Evolutionary conservation across 352 stramenopile species (phyloP).

Genomic region (Phytophthora brassicae): DNA sequence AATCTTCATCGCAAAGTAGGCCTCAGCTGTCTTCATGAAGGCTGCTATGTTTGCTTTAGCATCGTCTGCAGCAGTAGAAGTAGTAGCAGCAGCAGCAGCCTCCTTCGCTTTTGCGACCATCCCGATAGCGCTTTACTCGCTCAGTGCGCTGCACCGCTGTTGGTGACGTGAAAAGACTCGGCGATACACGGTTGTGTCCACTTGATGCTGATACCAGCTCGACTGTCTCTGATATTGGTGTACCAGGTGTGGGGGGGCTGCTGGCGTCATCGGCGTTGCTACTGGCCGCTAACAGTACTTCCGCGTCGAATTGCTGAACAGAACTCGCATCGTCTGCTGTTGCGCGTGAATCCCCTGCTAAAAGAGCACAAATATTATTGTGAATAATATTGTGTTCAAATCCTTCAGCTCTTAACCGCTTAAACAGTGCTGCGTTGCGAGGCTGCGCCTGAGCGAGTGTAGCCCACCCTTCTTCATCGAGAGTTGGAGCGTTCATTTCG

Average conservation of each 20-base stretch:
- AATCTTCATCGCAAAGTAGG: conserved; percentile 6
- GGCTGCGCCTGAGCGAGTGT: neutral
- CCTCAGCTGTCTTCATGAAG: conserved; percentile 14
- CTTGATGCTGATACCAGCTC: too few relatives aligned
- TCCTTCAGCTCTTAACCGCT: neutral
- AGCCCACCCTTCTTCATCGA: conserved; percentile 9
- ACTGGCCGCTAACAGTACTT: neutral
- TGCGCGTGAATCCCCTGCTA: neutral
- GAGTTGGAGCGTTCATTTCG: neutral
- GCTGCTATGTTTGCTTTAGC: neutral
- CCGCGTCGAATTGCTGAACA: neutral
- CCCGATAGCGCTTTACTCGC: neutral
- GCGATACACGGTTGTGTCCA: too few relatives aligned
- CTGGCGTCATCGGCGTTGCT: neutral
- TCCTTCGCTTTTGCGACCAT: conserved; percentile 5
- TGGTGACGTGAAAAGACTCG: neutral
- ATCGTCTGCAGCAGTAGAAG: neutral
- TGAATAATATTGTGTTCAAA: too few relatives aligned
- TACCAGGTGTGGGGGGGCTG: neutral
- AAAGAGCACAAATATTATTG: neutral
- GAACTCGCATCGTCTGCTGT: conserved; percentile 5
- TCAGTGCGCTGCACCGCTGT: neutral
- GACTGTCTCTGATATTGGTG: too few relatives aligned
- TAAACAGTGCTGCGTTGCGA: conserved; percentile 4
- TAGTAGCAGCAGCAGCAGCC: neutral